Conservation (phyloP, 1,139 yeast genomes). For the Yamadazyma dushanensis region DNA sequence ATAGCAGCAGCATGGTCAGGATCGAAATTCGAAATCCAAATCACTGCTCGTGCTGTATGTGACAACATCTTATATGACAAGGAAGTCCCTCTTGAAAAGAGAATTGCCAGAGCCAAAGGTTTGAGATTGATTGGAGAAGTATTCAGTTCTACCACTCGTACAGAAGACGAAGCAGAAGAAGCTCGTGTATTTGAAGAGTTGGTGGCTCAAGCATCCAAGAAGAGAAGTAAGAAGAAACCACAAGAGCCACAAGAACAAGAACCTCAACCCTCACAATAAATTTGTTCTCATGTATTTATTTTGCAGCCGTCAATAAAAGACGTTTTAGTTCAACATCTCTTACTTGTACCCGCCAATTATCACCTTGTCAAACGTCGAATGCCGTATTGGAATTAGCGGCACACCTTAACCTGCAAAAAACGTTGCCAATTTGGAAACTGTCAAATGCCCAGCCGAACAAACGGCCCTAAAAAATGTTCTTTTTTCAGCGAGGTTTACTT, state of each 20-base stretch:
- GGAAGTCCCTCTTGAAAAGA: constrained; percentile 51
- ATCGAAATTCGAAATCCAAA: constrained; percentile 82
- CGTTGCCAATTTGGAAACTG: too few species aligned
- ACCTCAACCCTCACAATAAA: too few species aligned
- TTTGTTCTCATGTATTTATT: too few species aligned
- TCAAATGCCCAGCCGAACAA: too few species aligned
- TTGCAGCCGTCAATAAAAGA: too few species aligned
- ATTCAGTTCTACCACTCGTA: constrained; percentile 64
- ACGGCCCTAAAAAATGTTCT: too few species aligned
- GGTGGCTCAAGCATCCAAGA: constrained; percentile 88
- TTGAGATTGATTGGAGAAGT: constrained; percentile 72
- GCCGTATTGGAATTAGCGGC: too few species aligned
- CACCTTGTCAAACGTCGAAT: too few species aligned
- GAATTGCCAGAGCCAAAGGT: constrained; percentile 79
- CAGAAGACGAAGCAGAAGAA: constrained; percentile 87
- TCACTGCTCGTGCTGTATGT: constrained; percentile 86
- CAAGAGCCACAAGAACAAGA: constrained; percentile 8
- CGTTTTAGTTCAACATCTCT: too few species aligned
- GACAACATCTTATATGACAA: constrained; percentile 71
- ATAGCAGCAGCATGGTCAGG: constrained; percentile 97
- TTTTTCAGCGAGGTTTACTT: too few species aligned
- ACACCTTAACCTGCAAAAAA: too few species aligned
- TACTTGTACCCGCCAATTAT: too few species aligned
- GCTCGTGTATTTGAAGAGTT: constrained; percentile 88
- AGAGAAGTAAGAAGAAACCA: constrained; percentile 54